A percentile compares a stretch with the other conserved stretches of the same genome.
These are phyloP conservation scores for Mortierella antarctica DNA, from an alignment of 192 early-diverging fungal species.

Conservation along the genomic window DNA sequence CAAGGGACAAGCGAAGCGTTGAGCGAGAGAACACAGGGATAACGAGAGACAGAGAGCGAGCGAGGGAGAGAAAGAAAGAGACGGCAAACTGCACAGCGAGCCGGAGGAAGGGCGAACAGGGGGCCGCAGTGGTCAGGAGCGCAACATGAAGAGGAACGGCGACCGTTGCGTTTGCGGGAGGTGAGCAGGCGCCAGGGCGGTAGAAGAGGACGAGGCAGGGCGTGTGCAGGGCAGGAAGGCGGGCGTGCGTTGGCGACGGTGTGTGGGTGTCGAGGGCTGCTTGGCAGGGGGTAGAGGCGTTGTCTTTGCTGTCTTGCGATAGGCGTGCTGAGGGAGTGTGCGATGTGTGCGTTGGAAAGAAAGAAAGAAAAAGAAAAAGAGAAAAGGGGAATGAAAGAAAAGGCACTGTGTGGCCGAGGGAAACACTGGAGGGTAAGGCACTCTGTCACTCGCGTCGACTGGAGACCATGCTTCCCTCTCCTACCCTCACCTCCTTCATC, in stretches of 20 bases:
- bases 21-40: not conserved
- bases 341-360: not conserved
- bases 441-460: not conserved
- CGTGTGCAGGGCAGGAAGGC: not conserved
- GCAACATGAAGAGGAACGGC: conserved; percentile 22
- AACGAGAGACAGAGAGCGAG: not conserved
- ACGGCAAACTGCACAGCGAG: not conserved
- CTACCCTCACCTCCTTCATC: not conserved
- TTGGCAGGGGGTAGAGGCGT: no score
- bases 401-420: not conserved
- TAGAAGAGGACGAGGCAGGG: not conserved
- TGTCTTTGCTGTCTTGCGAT: no score
- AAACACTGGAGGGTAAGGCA: not conserved
- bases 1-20: not conserved
- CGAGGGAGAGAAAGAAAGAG: not conserved
- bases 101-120: not conserved
- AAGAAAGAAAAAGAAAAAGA: not conserved
- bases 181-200: not conserved
- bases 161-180: conserved; percentile 5
- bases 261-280: not conserved
- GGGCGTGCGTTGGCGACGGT: not conserved
- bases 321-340: not conserved
- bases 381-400: conserved; percentile 4
- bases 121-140: conserved; percentile 15
- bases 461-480: not conserved